phyloP scores from a whole-genome alignment of 1,139 yeast genomes.

The Yamadazyma buinensis region DNA sequence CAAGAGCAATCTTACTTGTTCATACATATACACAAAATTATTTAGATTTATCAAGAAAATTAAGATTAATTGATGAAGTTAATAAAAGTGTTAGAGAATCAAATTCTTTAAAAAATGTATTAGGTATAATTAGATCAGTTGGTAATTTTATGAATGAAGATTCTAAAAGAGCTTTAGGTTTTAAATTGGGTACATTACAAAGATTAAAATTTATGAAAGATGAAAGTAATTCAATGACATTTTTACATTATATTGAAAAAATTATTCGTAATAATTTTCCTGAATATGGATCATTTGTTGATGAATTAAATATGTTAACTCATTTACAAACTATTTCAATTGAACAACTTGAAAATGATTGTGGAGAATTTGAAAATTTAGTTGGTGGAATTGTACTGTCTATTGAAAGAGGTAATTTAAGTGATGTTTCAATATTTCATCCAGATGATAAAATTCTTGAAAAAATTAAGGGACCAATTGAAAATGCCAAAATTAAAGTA shows the following conservation, averaged over 20 bases:
- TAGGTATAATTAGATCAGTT: conserved; percentile 75
- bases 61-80: conserved; percentile 66
- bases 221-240: conserved; percentile 70
- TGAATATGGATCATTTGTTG: conserved; percentile 69
- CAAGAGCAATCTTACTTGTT: conserved; percentile 68
- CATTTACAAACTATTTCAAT: conserved; percentile 66
- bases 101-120: conserved; percentile 58
- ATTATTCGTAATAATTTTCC: conserved; percentile 76
- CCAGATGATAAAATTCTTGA: conserved; percentile 69
- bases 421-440: conserved; percentile 64
- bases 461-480: conserved; percentile 45
- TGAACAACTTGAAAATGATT: conserved; percentile 73
- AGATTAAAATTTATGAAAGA: conserved; percentile 85
- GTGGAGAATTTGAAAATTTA: conserved; percentile 55
- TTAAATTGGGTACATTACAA: conserved; percentile 76
- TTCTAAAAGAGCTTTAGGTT: conserved; percentile 78
- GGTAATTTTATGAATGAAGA: conserved; percentile 94
- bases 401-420: conserved; percentile 66
- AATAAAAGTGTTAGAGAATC: conserved; percentile 59
- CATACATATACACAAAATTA: conserved; percentile 74
- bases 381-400: conserved; percentile 56
- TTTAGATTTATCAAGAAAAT: conserved; percentile 59
- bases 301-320: conserved; percentile 64
- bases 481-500: conserved; percentile 62
- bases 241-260: conserved; percentile 83